These are phyloP conservation scores for Cairneyella variabilis DNA, from an alignment of 495 filamentous ascomycete species.

Conservation along the genomic window DNA sequence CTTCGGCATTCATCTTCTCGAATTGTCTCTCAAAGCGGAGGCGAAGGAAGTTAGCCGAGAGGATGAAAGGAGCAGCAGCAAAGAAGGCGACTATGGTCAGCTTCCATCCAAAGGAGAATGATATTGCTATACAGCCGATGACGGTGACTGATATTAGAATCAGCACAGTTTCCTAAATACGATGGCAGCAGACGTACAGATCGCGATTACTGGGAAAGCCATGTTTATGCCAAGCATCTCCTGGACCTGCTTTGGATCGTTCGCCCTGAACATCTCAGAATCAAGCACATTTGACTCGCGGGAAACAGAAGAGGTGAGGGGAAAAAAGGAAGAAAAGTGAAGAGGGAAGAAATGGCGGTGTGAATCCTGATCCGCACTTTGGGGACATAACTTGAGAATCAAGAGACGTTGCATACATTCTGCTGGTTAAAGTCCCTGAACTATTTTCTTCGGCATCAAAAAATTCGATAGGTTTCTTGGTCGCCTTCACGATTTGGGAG, in stretches of 20 bases:
- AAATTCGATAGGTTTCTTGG: constrained; percentile 54
- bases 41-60: constrained; percentile 45
- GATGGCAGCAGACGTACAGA: too few relatives aligned
- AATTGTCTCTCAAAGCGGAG: constrained; percentile 49
- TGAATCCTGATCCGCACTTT: too few relatives aligned
- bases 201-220: constrained; percentile 38
- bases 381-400: too few relatives aligned
- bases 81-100: constrained; percentile 38
- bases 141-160: constrained; percentile 52
- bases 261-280: too few relatives aligned
- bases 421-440: constrained; percentile 54
- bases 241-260: constrained; percentile 57
- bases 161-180: constrained; percentile 39
- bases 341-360: too few relatives aligned
- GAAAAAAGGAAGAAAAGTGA: too few relatives aligned
- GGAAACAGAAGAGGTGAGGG: too few relatives aligned
- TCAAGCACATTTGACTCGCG: too few relatives aligned
- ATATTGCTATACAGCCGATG: constrained; percentile 43
- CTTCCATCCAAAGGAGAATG: constrained; percentile 54
- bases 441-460: constrained; percentile 61
- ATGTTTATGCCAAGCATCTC: constrained; percentile 57
- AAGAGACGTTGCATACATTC: too few relatives aligned
- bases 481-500: too few relatives aligned
- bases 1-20: constrained; percentile 42
- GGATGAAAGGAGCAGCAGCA: constrained; percentile 43